These are phyloP conservation scores for Monilinia aucupariae DNA, from an alignment of 2,329 filamentous ascomycete genomes.

Conservation along the genomic window DNA sequence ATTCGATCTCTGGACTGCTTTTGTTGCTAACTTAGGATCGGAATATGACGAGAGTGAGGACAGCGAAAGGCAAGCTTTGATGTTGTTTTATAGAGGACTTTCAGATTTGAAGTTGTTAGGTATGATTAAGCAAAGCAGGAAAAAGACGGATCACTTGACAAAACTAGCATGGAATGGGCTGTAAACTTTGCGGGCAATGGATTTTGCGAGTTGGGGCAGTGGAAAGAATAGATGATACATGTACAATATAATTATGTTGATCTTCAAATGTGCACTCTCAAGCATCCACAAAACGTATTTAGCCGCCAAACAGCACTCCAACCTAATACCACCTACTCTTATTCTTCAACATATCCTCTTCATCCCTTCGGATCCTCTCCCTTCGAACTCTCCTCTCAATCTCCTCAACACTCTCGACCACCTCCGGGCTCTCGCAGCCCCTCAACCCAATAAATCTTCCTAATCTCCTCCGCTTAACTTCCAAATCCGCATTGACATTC, in stretches of 20 bases:
- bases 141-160: constrained; percentile 85
- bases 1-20: constrained; percentile 74
- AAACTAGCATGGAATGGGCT: constrained; percentile 80
- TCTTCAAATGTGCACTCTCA: background rate
- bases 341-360: constrained; percentile 23
- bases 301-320: background rate
- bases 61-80: constrained; percentile 54
- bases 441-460: constrained; percentile 68
- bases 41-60: constrained; percentile 35
- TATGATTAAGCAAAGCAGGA: constrained; percentile 81
- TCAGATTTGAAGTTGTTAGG: constrained; percentile 83
- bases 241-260: background rate
- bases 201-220: background rate
- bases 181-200: constrained; percentile 32
- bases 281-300: background rate
- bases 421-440: constrained; percentile 52
- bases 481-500: constrained; percentile 47
- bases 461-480: constrained; percentile 64
- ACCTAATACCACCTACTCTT: constrained; percentile 29
- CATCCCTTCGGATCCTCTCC: constrained; percentile 36
- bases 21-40: constrained; percentile 52
- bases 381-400: constrained; percentile 39
- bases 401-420: constrained; percentile 25
- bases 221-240: background rate
- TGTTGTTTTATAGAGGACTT: constrained; percentile 78